phyloP scores from a whole-genome alignment of 2,329 filamentous ascomycete species.

The Rhinocladiella mackenziei region DNA sequence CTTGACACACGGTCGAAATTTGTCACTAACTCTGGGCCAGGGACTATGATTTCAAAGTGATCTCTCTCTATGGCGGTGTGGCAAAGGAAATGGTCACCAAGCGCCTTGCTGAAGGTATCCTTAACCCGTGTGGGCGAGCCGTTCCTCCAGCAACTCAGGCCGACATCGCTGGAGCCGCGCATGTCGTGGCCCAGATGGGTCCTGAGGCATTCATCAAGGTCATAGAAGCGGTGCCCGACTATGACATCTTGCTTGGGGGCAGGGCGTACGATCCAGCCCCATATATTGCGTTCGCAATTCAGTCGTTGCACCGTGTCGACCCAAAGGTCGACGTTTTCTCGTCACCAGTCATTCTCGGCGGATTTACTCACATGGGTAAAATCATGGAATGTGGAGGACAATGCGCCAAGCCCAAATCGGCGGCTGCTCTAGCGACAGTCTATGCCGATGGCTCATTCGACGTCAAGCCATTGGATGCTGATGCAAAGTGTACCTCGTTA shows the following conservation, averaged over 20 bases:
- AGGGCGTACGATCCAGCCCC: slow-evolving; percentile 42
- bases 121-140: slow-evolving; percentile 38
- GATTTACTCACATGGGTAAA: slow-evolving; percentile 55
- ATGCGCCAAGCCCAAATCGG: slow-evolving; percentile 48
- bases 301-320: slow-evolving; percentile 10
- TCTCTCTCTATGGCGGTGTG: background rate
- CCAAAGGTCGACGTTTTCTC: too few species aligned
- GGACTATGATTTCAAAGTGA: slow-evolving; percentile 29
- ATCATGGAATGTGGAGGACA: slow-evolving; percentile 52
- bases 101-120: background rate
- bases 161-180: slow-evolving; percentile 38
- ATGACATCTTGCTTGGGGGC: slow-evolving; percentile 48
- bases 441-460: slow-evolving; percentile 49
- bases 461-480: slow-evolving; percentile 40
- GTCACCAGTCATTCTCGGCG: too few species aligned
- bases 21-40: too few species aligned
- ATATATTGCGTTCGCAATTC: slow-evolving; percentile 40
- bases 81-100: slow-evolving; percentile 1
- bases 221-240: slow-evolving; percentile 38
- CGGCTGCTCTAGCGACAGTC: slow-evolving; percentile 42
- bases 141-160: slow-evolving; percentile 34
- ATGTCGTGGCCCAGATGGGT: slow-evolving; percentile 47
- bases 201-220: slow-evolving; percentile 40
- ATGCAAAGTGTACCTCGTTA: slow-evolving; percentile 43
- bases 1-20: too few species aligned